A percentile compares a stretch with the other conserved stretches of the same genome.
phyloP scores from a whole-genome alignment of 352 stramenopile genomes.

The Phytophthora multivora region DNA sequence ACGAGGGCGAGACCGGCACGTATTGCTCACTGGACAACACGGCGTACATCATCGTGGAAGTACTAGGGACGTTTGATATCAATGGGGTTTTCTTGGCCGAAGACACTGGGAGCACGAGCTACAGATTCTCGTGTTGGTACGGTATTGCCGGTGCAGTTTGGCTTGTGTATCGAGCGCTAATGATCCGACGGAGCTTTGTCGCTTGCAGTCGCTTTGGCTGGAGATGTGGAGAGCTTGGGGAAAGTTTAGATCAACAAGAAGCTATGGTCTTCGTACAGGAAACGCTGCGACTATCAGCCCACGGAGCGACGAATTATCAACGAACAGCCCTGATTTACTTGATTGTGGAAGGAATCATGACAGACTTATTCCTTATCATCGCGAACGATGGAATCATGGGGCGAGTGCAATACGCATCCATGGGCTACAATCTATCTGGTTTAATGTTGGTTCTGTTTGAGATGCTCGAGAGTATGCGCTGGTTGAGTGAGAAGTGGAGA shows the following conservation, averaged over 20 bases:
- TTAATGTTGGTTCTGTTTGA: conserved; percentile 35
- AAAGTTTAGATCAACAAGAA: conserved; percentile 2
- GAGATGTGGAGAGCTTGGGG: conserved; percentile 6
- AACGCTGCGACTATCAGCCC: conserved; percentile 5
- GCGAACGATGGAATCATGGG: conserved; percentile 15
- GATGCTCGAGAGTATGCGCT: conserved; percentile 22
- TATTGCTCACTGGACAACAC: conserved; percentile 19
- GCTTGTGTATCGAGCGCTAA: conserved; percentile 10
- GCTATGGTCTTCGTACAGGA: conserved; percentile 21
- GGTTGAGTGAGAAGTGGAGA: conserved; percentile 7
- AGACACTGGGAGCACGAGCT: conserved; percentile 1
- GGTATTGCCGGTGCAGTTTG: background rate
- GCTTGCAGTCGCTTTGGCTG: conserved; percentile 5
- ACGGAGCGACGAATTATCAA: conserved; percentile 17
- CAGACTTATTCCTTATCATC: conserved; percentile 27
- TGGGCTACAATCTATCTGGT: conserved; percentile 29
- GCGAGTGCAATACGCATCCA: conserved; percentile 23
- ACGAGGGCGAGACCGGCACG: conserved; percentile 16
- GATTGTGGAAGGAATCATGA: conserved; percentile 27
- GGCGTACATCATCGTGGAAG: conserved; percentile 15
- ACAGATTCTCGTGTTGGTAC: conserved; percentile 8
- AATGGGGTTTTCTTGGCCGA: conserved; percentile 13
- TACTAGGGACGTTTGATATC: conserved; percentile 17
- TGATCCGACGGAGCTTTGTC: conserved; percentile 9
- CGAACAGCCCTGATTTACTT: conserved; percentile 15